Base-by-base conservation (phyloP, 2,329 filamentous ascomycete genomes). In the Nemania sp. region DNA sequence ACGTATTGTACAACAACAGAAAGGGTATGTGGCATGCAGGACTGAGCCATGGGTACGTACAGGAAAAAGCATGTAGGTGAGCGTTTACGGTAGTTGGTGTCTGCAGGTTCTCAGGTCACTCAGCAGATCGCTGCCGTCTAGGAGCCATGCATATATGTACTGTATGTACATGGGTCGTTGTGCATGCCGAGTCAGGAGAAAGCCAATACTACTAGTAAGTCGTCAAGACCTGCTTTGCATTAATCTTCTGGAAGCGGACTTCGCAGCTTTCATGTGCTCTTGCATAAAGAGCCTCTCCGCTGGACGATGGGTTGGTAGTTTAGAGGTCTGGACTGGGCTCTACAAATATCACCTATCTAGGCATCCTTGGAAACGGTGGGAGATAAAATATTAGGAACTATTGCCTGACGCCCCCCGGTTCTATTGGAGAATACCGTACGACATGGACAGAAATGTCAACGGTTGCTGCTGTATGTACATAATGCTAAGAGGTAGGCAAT, bases 11-110 rank as follows among this genome's bases (percentile, higher is more conserved):
- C 35, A 18, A 51, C n/a, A n/a, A n/a, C n/a, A 6, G n/a, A 18
- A 22, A 41, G 20, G 20, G 32, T 47, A 56, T 52, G 65, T 57
- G 60, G 54, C 51, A 64, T 49, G 56, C 63, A 60, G 63, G 56
- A 38, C 56, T 29, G 57, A 45, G 45, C 52, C 52, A 54, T 57
- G 53, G 43, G 57, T 26, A 51, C 51, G 10, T 47, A 62, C 52
- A 53, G 62, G n/a, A 58, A 45, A 52, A 41, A 56, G 22, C 43
- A 69, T 70, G 68, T 70, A 70, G 65, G 68, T 70, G 68, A 70
- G 65, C 65, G 62, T 68, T 70, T 70, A 27, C 54, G 65, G 68
- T 56, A 65, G 49, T 51, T 63, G 53, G 62, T 54, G 51, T 64
- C 64, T 67, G 60, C 64, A 64, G 52, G 56, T 62, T 52, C 51